These are phyloP conservation scores for Saccharomycopsis babjevae DNA, from an alignment of 805 yeast genomes.

Conservation along the genomic window DNA sequence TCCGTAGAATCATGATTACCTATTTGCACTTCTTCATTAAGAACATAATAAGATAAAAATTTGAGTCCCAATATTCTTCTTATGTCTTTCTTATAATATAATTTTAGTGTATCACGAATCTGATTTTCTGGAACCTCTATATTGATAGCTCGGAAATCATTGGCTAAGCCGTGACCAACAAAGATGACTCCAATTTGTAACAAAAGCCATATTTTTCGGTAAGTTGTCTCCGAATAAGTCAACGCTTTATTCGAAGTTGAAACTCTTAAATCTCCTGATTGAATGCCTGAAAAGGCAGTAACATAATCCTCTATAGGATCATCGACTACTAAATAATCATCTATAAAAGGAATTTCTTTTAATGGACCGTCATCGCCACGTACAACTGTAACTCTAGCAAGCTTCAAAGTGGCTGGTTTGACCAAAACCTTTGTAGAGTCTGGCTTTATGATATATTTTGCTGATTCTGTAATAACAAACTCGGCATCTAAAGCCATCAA, in stretches of 20 bases:
- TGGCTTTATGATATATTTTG: constrained; percentile 64
- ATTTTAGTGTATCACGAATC: constrained; percentile 80
- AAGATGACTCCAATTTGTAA: constrained; percentile 83
- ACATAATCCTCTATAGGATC: constrained; percentile 72
- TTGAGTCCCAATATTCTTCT: constrained; percentile 76
- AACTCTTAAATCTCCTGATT: constrained; percentile 81
- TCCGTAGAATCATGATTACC: constrained; percentile 97
- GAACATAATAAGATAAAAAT: constrained; percentile 72
- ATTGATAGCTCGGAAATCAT: constrained; percentile 90
- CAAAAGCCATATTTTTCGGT: constrained; percentile 81
- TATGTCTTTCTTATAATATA: constrained; percentile 63
- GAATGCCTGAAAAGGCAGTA: constrained; percentile 90
- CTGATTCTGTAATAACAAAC: constrained; percentile 75
- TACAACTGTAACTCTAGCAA: constrained; percentile 84
- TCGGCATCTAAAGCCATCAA: constrained; percentile 94
- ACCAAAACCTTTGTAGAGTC: constrained; percentile 62
- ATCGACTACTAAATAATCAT: constrained; percentile 77
- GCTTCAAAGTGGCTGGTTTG: constrained; percentile 62
- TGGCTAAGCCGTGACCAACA: constrained; percentile 88
- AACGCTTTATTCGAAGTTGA: constrained; percentile 50
- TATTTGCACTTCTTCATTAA: constrained; percentile 69
- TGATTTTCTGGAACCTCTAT: constrained; percentile 78
- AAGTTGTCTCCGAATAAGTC: constrained; percentile 74
- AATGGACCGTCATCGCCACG: constrained; percentile 59
- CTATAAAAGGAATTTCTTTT: constrained; percentile 75